Conservation (phyloP, 352 stramenopile species). For the Globisporangium camurandrum region DNA sequence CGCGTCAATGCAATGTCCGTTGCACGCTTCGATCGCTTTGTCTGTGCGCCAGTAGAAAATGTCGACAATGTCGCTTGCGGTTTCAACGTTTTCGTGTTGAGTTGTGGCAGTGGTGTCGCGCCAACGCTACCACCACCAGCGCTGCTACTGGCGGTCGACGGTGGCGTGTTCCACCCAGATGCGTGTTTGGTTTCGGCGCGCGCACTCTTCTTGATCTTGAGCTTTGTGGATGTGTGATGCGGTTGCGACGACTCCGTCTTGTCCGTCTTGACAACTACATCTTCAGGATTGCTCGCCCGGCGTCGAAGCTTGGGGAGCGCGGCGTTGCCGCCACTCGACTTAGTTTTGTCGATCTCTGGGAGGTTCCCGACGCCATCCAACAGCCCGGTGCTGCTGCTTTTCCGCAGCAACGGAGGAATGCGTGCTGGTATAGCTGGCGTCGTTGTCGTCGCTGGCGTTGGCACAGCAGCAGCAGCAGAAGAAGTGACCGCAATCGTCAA, state of each 20-base stretch:
- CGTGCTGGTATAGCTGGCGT: neutral
- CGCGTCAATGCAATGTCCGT: conserved; percentile 51
- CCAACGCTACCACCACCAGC: neutral
- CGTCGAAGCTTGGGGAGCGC: conserved; percentile 26
- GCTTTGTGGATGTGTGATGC: conserved; percentile 9
- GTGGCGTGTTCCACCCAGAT: conserved; percentile 12
- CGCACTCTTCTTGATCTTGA: conserved; percentile 14
- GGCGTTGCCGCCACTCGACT: conserved; percentile 1
- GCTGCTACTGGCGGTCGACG: conserved; percentile 2
- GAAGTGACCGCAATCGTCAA: neutral
- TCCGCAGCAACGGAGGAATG: conserved; percentile 25
- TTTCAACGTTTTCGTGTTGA: neutral
- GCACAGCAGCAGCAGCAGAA: neutral
- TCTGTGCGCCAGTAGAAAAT: conserved; percentile 2
- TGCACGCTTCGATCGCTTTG: conserved; percentile 17
- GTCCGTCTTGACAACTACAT: too few species aligned
- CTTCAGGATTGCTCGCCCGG: conserved; percentile 41
- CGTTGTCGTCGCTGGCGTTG: conserved; percentile 1
- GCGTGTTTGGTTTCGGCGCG: conserved; percentile 8
- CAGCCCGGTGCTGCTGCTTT: conserved; percentile 49
- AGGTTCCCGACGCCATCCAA: conserved; percentile 18
- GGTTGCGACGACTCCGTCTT: conserved; percentile 11
- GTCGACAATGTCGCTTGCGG: neutral
- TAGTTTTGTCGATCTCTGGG: neutral
- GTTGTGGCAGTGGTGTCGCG: conserved; percentile 6